Conservation (phyloP, 1,139 yeast genomes). For the Kodamaea ohmeri region DNA sequence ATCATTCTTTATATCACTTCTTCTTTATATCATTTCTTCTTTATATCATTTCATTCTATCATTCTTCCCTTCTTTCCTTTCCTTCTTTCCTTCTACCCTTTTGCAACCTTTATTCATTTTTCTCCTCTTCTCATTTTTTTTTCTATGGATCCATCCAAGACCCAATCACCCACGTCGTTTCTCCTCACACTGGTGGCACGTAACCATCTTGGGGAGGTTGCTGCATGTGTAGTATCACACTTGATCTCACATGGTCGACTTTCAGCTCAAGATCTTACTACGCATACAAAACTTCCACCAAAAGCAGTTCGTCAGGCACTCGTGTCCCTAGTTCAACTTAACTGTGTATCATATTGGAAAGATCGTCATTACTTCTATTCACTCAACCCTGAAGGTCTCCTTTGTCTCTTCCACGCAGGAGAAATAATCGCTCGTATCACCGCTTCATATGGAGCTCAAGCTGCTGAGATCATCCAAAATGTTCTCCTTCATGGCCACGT, state of each 20-base stretch:
- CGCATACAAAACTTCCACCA: slow-evolving; percentile 39
- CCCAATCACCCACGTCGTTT: slow-evolving; percentile 62
- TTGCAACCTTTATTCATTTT: slow-evolving; percentile 13
- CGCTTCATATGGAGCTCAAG: slow-evolving; percentile 37
- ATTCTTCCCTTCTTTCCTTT: background rate
- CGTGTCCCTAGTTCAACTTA: slow-evolving; percentile 64
- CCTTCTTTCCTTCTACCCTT: slow-evolving; percentile 7
- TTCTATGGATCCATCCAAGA: slow-evolving; percentile 27
- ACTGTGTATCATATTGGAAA: slow-evolving; percentile 55
- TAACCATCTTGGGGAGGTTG: slow-evolving; percentile 62
- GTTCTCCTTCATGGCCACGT: slow-evolving; percentile 64
- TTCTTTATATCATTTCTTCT: background rate
- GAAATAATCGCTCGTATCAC: slow-evolving; percentile 61
- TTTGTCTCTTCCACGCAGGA: slow-evolving; percentile 70
- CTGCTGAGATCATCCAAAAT: slow-evolving; percentile 74
- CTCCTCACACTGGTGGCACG: slow-evolving; percentile 54
- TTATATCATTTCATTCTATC: background rate
- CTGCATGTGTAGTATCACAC: slow-evolving; percentile 52
- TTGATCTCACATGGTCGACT: slow-evolving; percentile 61
- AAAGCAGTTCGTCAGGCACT: slow-evolving; percentile 53
- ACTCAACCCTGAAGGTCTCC: slow-evolving; percentile 63
- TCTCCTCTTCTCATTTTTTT: slow-evolving; percentile 10
- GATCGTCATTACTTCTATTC: slow-evolving; percentile 52
- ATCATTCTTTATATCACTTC: background rate
- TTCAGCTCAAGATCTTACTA: slow-evolving; percentile 46